Base-by-base conservation (phyloP, 805 yeast species). In the Suhomyces pyralidae region DNA sequence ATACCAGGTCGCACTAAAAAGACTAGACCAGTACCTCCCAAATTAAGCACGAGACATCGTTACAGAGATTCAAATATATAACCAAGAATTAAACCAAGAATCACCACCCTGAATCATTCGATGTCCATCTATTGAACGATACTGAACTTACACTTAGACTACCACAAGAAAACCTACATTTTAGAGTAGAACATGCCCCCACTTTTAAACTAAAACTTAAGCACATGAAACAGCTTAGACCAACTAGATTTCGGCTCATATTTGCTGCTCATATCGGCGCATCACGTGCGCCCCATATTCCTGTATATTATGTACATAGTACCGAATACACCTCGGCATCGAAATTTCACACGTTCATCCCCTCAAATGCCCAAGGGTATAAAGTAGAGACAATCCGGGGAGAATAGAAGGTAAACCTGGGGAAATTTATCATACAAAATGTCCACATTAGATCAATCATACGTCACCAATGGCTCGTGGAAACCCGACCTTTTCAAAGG, bases 1-100 rank as follows among this genome's bases (percentile, higher is more conserved):
- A 40, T 94, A 94, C 69, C 99, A 94, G 68, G 74, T 83, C 43
- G 78, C 93, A 3, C 72, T 93, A 61, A 83, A 83, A 59, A 70
- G 76, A 28, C 69, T 86, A 48, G 82, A 78, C 48, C 51, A 56
- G 14, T 43, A 24, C 22, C 30, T 36, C 28, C 40, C 40, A n/a
- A 17, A 36, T 7, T 36, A 32, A n/a, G n/a, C n/a, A n/a, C n/a
- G n/a, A n/a, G n/a, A n/a, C n/a, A n/a, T n/a, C n/a, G n/a, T n/a
- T n/a, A n/a, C n/a, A n/a, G n/a, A n/a, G n/a, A n/a, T n/a, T n/a
- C n/a, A n/a, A n/a, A n/a, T n/a, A n/a, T n/a, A n/a, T n/a, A n/a
- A n/a, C n/a, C n/a, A n/a, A n/a, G n/a, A n/a, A n/a, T n/a, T n/a
- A n/a, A n/a, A 20, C 22, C 22, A 20, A 20, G 4, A 20, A 20